A percentile compares a stretch with the other conserved stretches of the same genome.
Conservation (phyloP, 345 rosid species). For the Chamaenerion angustifolium region DNA sequence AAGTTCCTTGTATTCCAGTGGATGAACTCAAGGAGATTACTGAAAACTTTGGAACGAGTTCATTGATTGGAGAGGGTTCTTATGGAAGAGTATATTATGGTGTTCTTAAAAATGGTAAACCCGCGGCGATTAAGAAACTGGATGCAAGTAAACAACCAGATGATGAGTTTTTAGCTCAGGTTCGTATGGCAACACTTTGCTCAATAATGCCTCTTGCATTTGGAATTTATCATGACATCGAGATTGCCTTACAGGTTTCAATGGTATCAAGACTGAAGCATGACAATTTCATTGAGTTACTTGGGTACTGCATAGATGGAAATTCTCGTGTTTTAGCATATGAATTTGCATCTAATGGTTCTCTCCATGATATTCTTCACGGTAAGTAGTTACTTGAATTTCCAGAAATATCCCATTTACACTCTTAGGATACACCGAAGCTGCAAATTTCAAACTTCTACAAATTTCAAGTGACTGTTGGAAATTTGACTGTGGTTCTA, state of each 20-base stretch:
- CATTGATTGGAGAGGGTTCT: slow-evolving; percentile 75
- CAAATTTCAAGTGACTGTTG: no score
- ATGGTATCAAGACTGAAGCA: slow-evolving; percentile 81
- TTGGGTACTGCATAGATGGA: slow-evolving; percentile 75
- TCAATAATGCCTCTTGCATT: not conserved
- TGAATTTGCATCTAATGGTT: slow-evolving; percentile 80
- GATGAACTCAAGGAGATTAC: slow-evolving; percentile 57
- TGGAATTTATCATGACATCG: not conserved
- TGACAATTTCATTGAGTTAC: slow-evolving; percentile 61
- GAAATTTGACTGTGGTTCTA: no score
- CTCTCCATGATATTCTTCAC: slow-evolving; percentile 83
- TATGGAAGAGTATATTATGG: slow-evolving; percentile 80
- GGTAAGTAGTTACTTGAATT: slow-evolving; percentile 22
- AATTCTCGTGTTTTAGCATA: slow-evolving; percentile 68
- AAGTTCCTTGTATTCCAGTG: slow-evolving; percentile 38
- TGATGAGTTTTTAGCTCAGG: slow-evolving; percentile 75
- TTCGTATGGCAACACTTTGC: slow-evolving; percentile 8
- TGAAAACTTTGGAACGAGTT: slow-evolving; percentile 43
- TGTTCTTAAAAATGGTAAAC: slow-evolving; percentile 41
- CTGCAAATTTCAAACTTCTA: no score
- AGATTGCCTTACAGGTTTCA: slow-evolving; percentile 39
- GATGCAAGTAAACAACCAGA: slow-evolving; percentile 81
- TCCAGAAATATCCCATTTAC: no score
- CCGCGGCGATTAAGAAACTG: slow-evolving; percentile 64
- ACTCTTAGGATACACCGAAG: no score